These are phyloP conservation scores for Eurotiales sp. DNA, from an alignment of 2,329 filamentous ascomycete species.

Conservation along the genomic window DNA sequence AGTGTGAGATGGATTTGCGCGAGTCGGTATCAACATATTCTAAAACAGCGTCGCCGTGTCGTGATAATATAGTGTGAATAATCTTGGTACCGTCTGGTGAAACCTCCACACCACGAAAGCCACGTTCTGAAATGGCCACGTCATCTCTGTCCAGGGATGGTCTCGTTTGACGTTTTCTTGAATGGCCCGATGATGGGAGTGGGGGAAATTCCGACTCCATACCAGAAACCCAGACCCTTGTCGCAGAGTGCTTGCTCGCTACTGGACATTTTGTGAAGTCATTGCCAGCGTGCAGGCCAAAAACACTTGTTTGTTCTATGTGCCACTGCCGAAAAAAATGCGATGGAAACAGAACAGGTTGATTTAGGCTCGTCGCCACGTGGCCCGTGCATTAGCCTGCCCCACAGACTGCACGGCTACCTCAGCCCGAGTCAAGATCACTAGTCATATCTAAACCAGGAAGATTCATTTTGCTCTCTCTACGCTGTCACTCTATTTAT, in stretches of 20 bases:
- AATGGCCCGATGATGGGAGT: slow-evolving; percentile 15
- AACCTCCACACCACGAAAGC: slow-evolving; percentile 5
- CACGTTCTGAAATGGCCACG: not conserved
- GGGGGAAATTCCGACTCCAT: slow-evolving; percentile 26
- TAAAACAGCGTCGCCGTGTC: slow-evolving; percentile 34
- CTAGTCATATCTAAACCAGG: too few species aligned
- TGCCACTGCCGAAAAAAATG: not conserved
- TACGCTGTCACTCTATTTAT: too few species aligned
- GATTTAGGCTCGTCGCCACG: slow-evolving; percentile 2
- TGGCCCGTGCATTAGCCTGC: slow-evolving; percentile 13
- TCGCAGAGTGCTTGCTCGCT: not conserved
- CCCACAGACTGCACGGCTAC: too few species aligned
- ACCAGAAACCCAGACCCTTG: not conserved
- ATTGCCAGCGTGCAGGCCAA: not conserved
- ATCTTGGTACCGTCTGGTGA: slow-evolving; percentile 8
- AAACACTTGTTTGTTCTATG: too few species aligned
- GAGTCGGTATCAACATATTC: slow-evolving; percentile 24
- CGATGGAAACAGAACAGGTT: not conserved
- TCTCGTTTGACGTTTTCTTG: not conserved
- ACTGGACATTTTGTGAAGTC: not conserved
- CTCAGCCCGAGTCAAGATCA: too few species aligned
- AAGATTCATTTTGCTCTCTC: too few species aligned
- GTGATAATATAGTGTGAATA: slow-evolving; percentile 21
- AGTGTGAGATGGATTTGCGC: slow-evolving; percentile 11
- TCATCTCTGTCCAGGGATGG: slow-evolving; percentile 4